phyloP scores from a whole-genome alignment of 768 basidiomycete genomes.

The Suillus luteus region DNA sequence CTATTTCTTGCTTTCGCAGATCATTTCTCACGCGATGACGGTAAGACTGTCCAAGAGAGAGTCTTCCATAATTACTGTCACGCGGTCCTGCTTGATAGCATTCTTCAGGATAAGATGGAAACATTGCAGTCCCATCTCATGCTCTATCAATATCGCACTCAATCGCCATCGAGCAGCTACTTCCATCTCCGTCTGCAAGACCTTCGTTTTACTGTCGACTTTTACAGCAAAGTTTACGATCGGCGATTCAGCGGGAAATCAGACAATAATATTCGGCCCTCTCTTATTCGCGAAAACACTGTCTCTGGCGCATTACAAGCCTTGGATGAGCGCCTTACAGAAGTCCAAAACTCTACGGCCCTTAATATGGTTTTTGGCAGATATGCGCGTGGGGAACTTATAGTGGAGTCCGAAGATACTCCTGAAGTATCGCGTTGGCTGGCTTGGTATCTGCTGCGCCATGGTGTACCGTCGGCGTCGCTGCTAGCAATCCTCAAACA shows the following conservation, averaged over 20 bases:
- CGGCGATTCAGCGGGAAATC: slow-evolving; percentile 71
- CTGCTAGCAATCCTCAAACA: slow-evolving; percentile 61
- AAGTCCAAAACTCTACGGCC: slow-evolving; percentile 29
- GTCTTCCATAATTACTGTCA: slow-evolving; percentile 73
- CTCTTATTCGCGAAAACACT: slow-evolving; percentile 73
- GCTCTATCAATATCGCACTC: slow-evolving; percentile 66
- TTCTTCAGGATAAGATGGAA: slow-evolving; percentile 87
- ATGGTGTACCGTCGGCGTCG: slow-evolving; percentile 70
- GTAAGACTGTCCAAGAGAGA: slow-evolving; percentile 58
- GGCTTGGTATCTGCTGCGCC: slow-evolving; percentile 71
- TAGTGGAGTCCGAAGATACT: slow-evolving; percentile 24
- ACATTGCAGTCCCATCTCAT: slow-evolving; percentile 75
- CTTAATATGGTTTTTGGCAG: slow-evolving; percentile 41
- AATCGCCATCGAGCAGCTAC: slow-evolving; percentile 56
- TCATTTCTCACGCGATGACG: slow-evolving; percentile 65
- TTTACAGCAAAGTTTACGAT: slow-evolving; percentile 75
- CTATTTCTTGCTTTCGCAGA: slow-evolving; percentile 82
- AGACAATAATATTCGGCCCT: slow-evolving; percentile 64
- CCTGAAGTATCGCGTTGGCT: slow-evolving; percentile 41
- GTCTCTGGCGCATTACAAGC: slow-evolving; percentile 65
- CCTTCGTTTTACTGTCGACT: slow-evolving; percentile 72
- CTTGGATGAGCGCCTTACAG: slow-evolving; percentile 59
- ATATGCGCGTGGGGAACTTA: slow-evolving; percentile 59
- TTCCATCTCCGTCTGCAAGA: slow-evolving; percentile 74
- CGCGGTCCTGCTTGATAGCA: slow-evolving; percentile 79